phyloP scores from a whole-genome alignment of 805 yeast species.

The Tetrapisispora fleetii region DNA sequence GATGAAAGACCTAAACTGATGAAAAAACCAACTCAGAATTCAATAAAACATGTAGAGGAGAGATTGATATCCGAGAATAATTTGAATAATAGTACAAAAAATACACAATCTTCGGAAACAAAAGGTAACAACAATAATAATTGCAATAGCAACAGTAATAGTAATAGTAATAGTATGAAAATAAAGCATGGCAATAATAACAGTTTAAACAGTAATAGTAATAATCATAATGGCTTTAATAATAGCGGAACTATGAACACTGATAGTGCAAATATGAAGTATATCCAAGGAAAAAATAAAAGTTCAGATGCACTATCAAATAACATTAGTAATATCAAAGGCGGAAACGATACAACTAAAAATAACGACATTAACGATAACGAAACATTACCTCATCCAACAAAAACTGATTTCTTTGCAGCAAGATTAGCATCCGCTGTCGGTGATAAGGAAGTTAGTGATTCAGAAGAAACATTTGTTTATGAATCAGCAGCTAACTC shows the following conservation, averaged over 20 bases:
- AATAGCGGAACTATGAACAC: background rate
- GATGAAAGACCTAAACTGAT: slow-evolving; percentile 6
- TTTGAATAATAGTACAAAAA: background rate
- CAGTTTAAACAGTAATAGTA: background rate
- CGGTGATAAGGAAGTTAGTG: slow-evolving; percentile 78
- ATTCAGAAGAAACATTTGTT: slow-evolving; percentile 93
- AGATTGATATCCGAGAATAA: background rate
- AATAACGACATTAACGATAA: slow-evolving; percentile 7
- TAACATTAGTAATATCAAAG: background rate
- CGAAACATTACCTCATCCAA: slow-evolving; percentile 20
- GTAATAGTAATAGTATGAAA: slow-evolving; percentile 4
- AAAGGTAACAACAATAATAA: background rate
- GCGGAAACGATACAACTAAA: background rate
- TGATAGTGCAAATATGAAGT: background rate
- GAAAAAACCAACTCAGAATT: background rate
- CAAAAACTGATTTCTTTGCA: slow-evolving; percentile 88
- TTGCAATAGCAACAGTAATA: background rate
- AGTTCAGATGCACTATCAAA: background rate
- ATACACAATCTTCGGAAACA: background rate
- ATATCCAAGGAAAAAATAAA: background rate
- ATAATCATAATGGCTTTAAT: background rate
- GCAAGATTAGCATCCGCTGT: slow-evolving; percentile 92
- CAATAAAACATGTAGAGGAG: background rate
- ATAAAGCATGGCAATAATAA: background rate
- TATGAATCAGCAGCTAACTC: slow-evolving; percentile 47